Evolutionary conservation across 2,329 filamentous ascomycete genomes (phyloP).

Genomic region (Hansfordia pulvinata): DNA sequence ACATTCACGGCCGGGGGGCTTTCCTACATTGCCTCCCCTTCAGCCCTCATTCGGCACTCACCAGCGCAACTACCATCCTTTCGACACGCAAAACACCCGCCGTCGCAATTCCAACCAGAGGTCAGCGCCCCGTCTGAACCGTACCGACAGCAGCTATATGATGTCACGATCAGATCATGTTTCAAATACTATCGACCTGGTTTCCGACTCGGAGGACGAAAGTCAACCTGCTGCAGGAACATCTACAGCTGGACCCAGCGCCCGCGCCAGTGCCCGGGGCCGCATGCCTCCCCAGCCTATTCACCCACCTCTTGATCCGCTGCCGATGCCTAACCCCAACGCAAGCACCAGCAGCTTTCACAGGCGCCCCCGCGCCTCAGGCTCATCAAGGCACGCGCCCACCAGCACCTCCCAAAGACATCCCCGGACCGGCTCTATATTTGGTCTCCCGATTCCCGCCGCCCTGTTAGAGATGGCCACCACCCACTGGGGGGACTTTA

Average conservation of each 20-base stretch:
- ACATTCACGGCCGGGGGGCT: no score
- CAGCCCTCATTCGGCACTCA: no score
- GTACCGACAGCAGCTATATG: constrained; percentile 16
- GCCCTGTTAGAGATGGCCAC: no score
- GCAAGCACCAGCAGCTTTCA: background rate
- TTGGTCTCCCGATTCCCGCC: no score
- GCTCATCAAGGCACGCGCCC: constrained; percentile 3
- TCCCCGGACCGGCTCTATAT: no score
- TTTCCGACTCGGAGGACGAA: constrained; percentile 15
- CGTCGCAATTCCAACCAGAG: constrained; percentile 9
- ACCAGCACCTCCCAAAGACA: constrained; percentile 6
- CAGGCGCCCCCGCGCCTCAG: no score
- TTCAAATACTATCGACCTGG: constrained; percentile 12
- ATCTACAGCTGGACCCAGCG: no score
- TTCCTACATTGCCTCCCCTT: no score
- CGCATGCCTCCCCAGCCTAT: background rate
- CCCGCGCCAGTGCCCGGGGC: no score
- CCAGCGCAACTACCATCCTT: no score
- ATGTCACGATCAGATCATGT: constrained; percentile 3
- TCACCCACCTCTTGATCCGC: constrained; percentile 1
- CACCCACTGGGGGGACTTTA: no score
- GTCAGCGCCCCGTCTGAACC: constrained; percentile 12
- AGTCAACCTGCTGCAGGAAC: no score
- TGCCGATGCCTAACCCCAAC: background rate
- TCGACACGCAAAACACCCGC: constrained; percentile 10